Evolutionary conservation across 345 rosid genomes (phyloP).

Genomic region (Aquilaria malaccensis): DNA sequence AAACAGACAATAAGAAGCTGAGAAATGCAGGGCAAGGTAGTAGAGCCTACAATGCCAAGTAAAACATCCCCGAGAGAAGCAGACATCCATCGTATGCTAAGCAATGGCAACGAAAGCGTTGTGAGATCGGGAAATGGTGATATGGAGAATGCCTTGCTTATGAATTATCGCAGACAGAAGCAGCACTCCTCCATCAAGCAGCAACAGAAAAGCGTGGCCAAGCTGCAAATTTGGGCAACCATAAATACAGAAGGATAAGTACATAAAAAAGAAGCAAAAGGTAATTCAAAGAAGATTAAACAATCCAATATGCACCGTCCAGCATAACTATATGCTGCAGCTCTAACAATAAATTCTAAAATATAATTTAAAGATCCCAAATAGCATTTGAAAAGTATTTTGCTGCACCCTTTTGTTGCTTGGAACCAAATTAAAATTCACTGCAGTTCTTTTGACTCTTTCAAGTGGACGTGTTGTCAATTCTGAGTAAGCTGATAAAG

Average conservation of each 20-base stretch:
- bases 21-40: neutral
- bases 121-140: slow-evolving; percentile 19
- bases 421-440: too few species aligned
- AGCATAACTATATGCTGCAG: too few species aligned
- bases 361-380: too few species aligned
- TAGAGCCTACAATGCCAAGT: slow-evolving; percentile 1
- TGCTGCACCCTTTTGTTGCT: neutral
- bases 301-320: neutral
- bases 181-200: slow-evolving; percentile 45
- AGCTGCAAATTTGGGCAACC: slow-evolving; percentile 26
- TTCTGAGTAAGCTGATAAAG: too few species aligned
- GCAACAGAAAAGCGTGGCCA: slow-evolving; percentile 45
- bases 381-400: too few species aligned
- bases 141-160: neutral
- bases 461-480: too few species aligned
- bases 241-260: slow-evolving; percentile 2
- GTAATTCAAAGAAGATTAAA: slow-evolving; percentile 4
- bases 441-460: neutral
- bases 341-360: too few species aligned
- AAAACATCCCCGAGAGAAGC: slow-evolving; percentile 16
- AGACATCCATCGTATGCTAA: slow-evolving; percentile 34
- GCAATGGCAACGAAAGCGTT: slow-evolving; percentile 37
- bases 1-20: neutral
- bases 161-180: slow-evolving; percentile 17
- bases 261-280: neutral